Conservation (phyloP, 1,284 basidiomycete genomes). For the Phellinidium pouzarii region DNA sequence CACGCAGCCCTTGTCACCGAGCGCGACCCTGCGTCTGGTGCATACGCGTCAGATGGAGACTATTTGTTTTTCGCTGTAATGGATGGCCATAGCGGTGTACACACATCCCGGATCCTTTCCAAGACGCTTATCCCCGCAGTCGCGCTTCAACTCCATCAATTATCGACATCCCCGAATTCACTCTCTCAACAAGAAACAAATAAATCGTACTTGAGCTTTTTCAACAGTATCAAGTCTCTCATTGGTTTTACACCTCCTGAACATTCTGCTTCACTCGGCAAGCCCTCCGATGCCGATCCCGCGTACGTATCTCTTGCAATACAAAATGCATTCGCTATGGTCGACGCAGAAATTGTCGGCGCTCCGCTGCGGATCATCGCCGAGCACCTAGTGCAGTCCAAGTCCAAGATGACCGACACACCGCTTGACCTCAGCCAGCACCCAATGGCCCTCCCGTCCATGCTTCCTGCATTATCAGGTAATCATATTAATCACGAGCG, state of each 20-base stretch:
- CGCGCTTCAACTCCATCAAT: conserved; percentile 63
- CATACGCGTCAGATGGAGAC: conserved; percentile 51
- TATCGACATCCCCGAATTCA: conserved; percentile 35
- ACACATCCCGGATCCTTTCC: conserved; percentile 83
- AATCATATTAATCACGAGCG: neutral
- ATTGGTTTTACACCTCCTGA: conserved; percentile 34
- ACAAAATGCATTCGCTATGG: conserved; percentile 68
- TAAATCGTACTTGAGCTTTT: conserved; percentile 24
- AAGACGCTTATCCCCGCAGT: conserved; percentile 85
- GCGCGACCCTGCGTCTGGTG: conserved; percentile 46
- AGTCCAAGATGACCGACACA: conserved; percentile 21
- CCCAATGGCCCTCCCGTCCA: conserved; percentile 58
- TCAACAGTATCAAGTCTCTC: conserved; percentile 37
- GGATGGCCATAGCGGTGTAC: conserved; percentile 86
- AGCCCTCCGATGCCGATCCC: conserved; percentile 49
- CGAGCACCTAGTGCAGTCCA: conserved; percentile 43
- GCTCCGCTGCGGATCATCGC: conserved; percentile 72
- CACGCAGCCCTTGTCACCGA: conserved; percentile 67
- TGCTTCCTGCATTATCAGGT: conserved; percentile 78
- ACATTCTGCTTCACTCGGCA: conserved; percentile 13
- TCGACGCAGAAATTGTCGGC: conserved; percentile 75
- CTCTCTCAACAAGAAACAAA: conserved; percentile 9
- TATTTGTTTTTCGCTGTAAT: conserved; percentile 82
- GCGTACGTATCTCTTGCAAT: conserved; percentile 64
- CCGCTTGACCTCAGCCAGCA: conserved; percentile 65